Base-by-base conservation (phyloP, 192 early-diverging fungal species). In the Pilaira anomala region DNA sequence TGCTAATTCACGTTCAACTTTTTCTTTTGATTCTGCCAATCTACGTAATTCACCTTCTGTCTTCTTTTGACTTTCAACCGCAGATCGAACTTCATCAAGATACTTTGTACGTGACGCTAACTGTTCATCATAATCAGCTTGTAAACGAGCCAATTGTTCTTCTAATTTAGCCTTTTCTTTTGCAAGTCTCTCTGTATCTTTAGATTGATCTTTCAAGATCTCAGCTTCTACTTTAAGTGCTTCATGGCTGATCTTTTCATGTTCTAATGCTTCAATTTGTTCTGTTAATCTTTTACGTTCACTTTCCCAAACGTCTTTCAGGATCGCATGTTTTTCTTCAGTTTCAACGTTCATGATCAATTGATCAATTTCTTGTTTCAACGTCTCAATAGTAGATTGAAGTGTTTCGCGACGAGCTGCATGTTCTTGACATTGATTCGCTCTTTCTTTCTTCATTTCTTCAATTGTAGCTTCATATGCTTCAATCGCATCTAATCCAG, bases 271-370 rank as follows among this genome's bases (percentile, higher is more conserved):
- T 5, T 79, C 52, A 5, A 74, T 39, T 48, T 73, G 68, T 11
- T 78, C 77, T 46, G 78, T 71, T 0, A 82, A 46, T 16, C 79
- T 65, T 29, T 78, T 73, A 60, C 73, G 77, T 36, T 85, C 83
- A 3, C 65, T 67, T 30, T 82, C 80, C 74, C 76, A 82, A 3
- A 82, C 64, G 26, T 69, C 62, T 51, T 80, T 78, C 33, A 85
- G 67, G 18, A 77, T 80, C 39, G 80, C 77, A 0, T 82, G 66
- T 57, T 80, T 78, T 19, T 81, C 78, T 19, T 76, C 66, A 7
- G 66, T 51, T 9, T 68, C 60, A 4, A 42, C 30, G 28, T 75
- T 60, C 13, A 66, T 66, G 9, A 77, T 76, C n/a, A 83, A 53
- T 33, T 82, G 65, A 22, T 78, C 59, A 3, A 85, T 68, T 36